Base-by-base conservation (phyloP, 495 filamentous ascomycete species). In the Cladorrhinum samala region DNA sequence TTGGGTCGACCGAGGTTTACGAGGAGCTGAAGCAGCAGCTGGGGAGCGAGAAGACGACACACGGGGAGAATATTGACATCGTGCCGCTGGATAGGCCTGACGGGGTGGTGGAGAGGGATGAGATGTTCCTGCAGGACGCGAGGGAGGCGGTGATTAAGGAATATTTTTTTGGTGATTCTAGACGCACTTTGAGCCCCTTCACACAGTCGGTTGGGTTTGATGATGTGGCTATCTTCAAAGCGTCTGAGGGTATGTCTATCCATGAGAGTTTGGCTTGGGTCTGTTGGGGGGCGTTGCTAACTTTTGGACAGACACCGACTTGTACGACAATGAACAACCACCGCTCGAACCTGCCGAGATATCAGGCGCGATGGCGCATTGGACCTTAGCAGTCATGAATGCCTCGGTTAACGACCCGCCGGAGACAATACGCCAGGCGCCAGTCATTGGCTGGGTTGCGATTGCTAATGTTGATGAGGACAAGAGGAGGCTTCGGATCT, bases 371-470 rank as follows among this genome's bases (percentile, higher is more conserved):
- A 79, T 92, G 65, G 77, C 77, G 44, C 76, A 83, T 59, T 84
- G 84, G 53, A 76, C 95, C 1, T 76, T 96, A 1, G 89, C 91
- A 2, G 81, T 98, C 51, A 86, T 91, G 55, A 81, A 88, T 46
- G 87, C 84, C 1, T 72, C 84, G 1, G 63, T 80, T 1, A 80
- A 76, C 3, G 88, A 91, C 47, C 72, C 76, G 3, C 75, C 84
- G 7, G 81, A 89, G 36, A 77, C 81, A 4, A 83, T 98, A 41
- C 83, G 87, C 11, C 87, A 93, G 57, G 84, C 91, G 0, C 89
- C 85, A 38, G 83, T 96, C 17, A 85, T 94, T 76, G 93, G 93
- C 5, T 97, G 94, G 68, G 78, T 96, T 36, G 95, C 94, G 63
- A 84, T 99, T 27, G 81, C 86, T 0, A 87, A 93, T 46, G 91